phyloP scores from a whole-genome alignment of 768 basidiomycete genomes.

The Leccinum uliginosum region DNA sequence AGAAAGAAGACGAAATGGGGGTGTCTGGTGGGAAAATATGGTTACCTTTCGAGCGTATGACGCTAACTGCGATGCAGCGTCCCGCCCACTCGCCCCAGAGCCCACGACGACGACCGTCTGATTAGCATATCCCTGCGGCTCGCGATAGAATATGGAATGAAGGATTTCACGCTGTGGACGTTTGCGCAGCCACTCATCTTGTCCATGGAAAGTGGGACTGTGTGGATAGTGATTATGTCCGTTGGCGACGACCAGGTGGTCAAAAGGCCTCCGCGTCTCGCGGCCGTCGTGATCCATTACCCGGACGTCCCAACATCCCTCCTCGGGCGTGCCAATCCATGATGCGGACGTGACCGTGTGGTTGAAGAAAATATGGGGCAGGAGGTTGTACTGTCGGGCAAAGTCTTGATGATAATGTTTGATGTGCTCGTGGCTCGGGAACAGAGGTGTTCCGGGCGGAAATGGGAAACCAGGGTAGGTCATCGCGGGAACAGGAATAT shows the following conservation, averaged over 20 bases:
- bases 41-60: constrained; percentile 39
- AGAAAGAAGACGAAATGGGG: neutral
- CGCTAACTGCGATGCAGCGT: constrained; percentile 41
- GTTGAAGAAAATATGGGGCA: constrained; percentile 37
- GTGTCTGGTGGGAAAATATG: neutral
- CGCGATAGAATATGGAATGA: constrained; percentile 53
- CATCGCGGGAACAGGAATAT: constrained; percentile 55
- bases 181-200: constrained; percentile 44
- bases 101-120: constrained; percentile 49
- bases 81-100: constrained; percentile 43
- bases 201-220: constrained; percentile 42
- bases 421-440: constrained; percentile 43
- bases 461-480: constrained; percentile 54
- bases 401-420: constrained; percentile 45
- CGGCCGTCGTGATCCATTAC: constrained; percentile 23
- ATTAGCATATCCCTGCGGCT: constrained; percentile 39
- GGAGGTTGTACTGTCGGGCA: constrained; percentile 36
- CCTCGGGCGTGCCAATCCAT: constrained; percentile 39
- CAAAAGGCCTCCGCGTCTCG: constrained; percentile 31
- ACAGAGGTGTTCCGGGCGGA: constrained; percentile 46
- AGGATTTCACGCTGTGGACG: constrained; percentile 35
- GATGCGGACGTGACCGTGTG: constrained; percentile 39
- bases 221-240: constrained; percentile 54
- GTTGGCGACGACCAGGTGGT: constrained; percentile 54
- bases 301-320: constrained; percentile 44